A percentile compares a stretch with the other conserved stretches of the same genome.
These are phyloP conservation scores for Ceratobasidium sp. DNA, from an alignment of 1,284 basidiomycete genomes.

Conservation along the genomic window DNA sequence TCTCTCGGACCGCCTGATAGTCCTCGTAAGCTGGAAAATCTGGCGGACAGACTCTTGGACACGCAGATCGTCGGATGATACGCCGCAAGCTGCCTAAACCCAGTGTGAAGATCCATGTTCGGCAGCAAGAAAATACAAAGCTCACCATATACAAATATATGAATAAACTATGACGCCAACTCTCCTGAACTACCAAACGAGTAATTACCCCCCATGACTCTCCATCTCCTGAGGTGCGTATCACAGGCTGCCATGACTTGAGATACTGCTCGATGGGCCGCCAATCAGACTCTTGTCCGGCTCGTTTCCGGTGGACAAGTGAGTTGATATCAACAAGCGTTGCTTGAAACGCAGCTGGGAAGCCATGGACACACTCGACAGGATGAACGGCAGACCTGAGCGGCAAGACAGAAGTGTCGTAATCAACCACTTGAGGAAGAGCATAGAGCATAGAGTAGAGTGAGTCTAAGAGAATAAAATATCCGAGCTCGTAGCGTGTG, in stretches of 20 bases:
- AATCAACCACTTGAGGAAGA: slow-evolving; percentile 25
- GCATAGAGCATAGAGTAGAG: slow-evolving; percentile 14
- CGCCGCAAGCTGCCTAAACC: slow-evolving; percentile 1
- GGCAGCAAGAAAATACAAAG: background rate
- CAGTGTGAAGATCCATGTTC: background rate
- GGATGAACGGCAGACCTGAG: background rate
- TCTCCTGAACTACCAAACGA: slow-evolving; percentile 21
- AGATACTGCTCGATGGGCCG: slow-evolving; percentile 1
- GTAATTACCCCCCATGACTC: slow-evolving; percentile 7
- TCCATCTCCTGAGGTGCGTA: background rate
- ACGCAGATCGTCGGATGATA: slow-evolving; percentile 13
- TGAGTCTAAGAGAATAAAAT: slow-evolving; percentile 9
- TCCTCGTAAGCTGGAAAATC: background rate
- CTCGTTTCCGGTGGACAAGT: background rate
- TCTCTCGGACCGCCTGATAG: background rate
- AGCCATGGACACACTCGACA: slow-evolving; percentile 11
- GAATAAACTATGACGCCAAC: slow-evolving; percentile 28
- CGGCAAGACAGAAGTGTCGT: background rate
- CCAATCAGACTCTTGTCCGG: background rate
- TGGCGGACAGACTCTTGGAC: slow-evolving; percentile 8
- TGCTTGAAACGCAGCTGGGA: background rate
- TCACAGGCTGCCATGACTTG: background rate
- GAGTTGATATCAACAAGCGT: background rate
- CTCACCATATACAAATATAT: slow-evolving; percentile 37
- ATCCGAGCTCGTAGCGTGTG: slow-evolving; percentile 3